Evolutionary conservation across 1,139 yeast species (phyloP), one percentile per base, ranked within the genome.

Genomic region (Groenewaldozyma sp.): DNA sequence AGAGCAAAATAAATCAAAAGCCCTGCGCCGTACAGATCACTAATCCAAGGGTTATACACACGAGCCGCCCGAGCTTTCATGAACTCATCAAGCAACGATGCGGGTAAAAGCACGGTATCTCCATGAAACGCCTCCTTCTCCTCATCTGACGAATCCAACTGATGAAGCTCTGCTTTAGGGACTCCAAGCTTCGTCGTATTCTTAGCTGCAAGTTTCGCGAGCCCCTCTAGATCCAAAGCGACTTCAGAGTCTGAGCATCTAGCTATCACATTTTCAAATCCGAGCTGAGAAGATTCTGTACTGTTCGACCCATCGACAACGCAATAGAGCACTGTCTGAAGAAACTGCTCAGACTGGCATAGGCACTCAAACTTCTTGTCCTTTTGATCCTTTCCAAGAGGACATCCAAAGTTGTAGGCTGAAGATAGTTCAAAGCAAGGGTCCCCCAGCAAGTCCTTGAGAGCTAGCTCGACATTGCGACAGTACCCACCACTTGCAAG

Each of bases 291-390:
- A 24, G 10, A 10, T 18, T 31, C 17, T n/a, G 14, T 6, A 16
- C 22, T 38, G 6, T 28, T 28, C 16, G 42, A 36, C 19, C 37
- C 27, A 3, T 40, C 31, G 24, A 37, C 44, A 21, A 46, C 37
- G 35, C 50, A 46, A 32, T 31, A 36, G 2, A 41, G 41, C 4
- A 38, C 44, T 4, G 47, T 44, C 26, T 42, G 37, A 18, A 45
- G 32, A 34, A 38, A 45, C 4, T 42, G 38, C 6, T 35, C 26
- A 3, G 26, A 34, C 3, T 21, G 19, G 26, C 49, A 45, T 17
- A 42, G 29, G 26, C 49, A 45, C n/a, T 22, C 10, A 22, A 7
- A 22, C 26, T 7, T 22, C 26, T 22, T 7, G 7, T 7, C 10
- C 26, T 22, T 22, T 22, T 22, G 26, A 22, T 7, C 26, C 19